Evolutionary conservation across 495 filamentous ascomycete genomes (phyloP).

Genomic region (Penicillium silybi): DNA sequence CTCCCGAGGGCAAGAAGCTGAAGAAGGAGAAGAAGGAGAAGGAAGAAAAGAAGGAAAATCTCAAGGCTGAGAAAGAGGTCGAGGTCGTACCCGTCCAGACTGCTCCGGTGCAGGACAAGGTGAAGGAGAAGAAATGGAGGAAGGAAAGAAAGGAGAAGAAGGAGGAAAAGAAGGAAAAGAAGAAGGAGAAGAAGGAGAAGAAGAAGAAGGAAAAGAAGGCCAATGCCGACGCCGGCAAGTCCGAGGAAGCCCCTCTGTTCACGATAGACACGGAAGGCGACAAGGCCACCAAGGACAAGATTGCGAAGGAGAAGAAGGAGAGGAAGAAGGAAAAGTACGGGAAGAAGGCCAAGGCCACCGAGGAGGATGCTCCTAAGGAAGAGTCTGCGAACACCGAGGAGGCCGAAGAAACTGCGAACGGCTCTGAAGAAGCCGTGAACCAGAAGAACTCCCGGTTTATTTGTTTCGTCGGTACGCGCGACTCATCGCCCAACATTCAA

Average conservation of each 20-base stretch:
- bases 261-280: constrained; percentile 1
- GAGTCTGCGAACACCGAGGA: not conserved
- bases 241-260: not conserved
- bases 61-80: constrained; percentile 19
- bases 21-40: constrained; percentile 33
- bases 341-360: constrained; percentile 39
- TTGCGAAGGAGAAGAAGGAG: not conserved
- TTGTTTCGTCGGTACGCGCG: constrained; percentile 72
- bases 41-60: constrained; percentile 30
- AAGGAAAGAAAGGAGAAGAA: constrained; percentile 20
- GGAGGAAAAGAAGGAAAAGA: constrained; percentile 12
- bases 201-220: constrained; percentile 18
- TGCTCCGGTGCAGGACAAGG: not conserved
- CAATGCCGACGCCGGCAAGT: constrained; percentile 11
- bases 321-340: not conserved
- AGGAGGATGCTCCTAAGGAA: not conserved
- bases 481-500: not conserved
- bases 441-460: constrained; percentile 67
- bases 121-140: constrained; percentile 16
- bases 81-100: constrained; percentile 8
- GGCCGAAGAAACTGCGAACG: not conserved
- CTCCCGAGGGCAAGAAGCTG: constrained; percentile 39
- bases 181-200: constrained; percentile 8
- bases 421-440: constrained; percentile 1
- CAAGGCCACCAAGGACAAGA: constrained; percentile 4